Evolutionary conservation across 345 rosid genomes (phyloP).

Genomic region (Brassica nigra): DNA sequence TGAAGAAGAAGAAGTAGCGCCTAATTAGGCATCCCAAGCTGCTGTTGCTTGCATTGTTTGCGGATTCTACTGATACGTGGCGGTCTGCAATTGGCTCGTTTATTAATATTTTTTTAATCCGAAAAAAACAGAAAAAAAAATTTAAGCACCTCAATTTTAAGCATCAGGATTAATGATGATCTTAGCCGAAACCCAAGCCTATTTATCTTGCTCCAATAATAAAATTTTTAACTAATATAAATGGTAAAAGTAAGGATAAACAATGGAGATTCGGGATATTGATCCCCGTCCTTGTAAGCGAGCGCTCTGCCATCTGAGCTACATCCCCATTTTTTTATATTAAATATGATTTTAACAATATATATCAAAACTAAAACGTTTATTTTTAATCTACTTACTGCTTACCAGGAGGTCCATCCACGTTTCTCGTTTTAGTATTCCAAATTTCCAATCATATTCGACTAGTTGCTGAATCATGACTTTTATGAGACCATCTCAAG

Average conservation of each 20-base stretch:
- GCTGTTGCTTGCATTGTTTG: no score
- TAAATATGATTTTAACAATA: not conserved
- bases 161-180: no score
- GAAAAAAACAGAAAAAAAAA: no score
- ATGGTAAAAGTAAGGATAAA: not conserved
- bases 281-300: conserved; percentile 89
- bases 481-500: not conserved
- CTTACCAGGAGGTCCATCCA: not conserved
- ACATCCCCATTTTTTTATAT: conserved; percentile 50
- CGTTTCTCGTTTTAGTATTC: not conserved
- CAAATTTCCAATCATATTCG: not conserved
- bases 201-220: not conserved
- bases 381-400: not conserved
- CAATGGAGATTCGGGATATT: conserved; percentile 80
- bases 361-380: not conserved
- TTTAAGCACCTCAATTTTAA: no score
- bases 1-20: no score
- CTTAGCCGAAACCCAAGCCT: not conserved
- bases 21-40: no score
- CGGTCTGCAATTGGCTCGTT: no score
- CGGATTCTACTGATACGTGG: no score
- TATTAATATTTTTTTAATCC: no score
- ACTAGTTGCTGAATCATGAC: not conserved
- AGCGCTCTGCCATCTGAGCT: conserved; percentile 95
- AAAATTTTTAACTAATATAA: not conserved